phyloP scores from a whole-genome alignment of 768 basidiomycete genomes.

The Kockovaella imperatae region DNA sequence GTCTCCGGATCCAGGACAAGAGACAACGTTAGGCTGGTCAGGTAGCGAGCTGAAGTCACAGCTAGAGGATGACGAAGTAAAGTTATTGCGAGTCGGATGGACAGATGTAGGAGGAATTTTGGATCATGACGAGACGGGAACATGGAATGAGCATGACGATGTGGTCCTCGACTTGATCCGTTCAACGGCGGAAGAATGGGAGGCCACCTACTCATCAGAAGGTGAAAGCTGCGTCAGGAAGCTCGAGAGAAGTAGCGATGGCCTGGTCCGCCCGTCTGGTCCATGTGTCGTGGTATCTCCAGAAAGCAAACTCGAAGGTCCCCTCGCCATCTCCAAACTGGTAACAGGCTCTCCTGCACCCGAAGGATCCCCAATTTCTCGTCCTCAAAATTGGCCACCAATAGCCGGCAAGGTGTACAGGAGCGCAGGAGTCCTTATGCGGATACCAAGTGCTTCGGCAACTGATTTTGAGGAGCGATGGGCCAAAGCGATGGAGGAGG shows the following conservation, averaged over 20 bases:
- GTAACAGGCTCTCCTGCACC: neutral
- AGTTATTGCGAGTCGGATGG: conserved; percentile 27
- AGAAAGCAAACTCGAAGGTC: neutral
- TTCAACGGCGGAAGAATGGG: conserved; percentile 26
- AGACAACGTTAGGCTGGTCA: conserved; percentile 10
- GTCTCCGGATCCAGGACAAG: conserved; percentile 19
- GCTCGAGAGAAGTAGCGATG: neutral
- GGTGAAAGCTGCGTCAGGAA: conserved; percentile 18
- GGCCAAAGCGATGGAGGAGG: conserved; percentile 6
- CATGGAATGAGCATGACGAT: conserved; percentile 22
- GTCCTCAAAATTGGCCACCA: conserved; percentile 1
- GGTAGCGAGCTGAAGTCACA: conserved; percentile 2
- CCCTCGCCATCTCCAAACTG: neutral
- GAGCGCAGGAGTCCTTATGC: conserved; percentile 18
- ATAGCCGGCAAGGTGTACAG: conserved; percentile 18
- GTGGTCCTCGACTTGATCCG: conserved; percentile 12
- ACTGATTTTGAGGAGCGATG: conserved; percentile 18
- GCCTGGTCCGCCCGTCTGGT: neutral
- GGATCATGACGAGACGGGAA: conserved; percentile 12
- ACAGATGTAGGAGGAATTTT: conserved; percentile 33
- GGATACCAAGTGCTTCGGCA: conserved; percentile 4
- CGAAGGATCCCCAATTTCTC: neutral
- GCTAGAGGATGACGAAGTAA: conserved; percentile 15
- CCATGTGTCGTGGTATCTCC: conserved; percentile 18
- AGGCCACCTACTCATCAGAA: neutral